Base-by-base conservation (phyloP, 2,329 filamentous ascomycete genomes). In the Diaporthe ampelina region DNA sequence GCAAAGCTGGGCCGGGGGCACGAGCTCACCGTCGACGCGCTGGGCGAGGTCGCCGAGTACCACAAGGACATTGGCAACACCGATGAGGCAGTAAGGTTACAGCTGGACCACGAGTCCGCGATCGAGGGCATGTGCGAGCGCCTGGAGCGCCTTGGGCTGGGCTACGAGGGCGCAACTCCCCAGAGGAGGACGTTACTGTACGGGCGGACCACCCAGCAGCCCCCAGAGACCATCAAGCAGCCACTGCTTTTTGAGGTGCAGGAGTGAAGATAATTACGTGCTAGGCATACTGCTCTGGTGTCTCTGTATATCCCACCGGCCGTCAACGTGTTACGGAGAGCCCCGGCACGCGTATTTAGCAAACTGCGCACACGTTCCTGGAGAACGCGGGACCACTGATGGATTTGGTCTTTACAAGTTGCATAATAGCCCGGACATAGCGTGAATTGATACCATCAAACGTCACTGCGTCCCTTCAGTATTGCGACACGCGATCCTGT, bases 11-110 rank as follows among this genome's bases (percentile, higher is more conserved):
- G 69, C 40, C 43, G n/a, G 43, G 61, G 43, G 26, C 69, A 71
- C 43, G 69, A 71, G 56, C 56, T 71, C 56, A 71, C 69, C 4
- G 69, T 71, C 45, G 69, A 71, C 37, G 69, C 69, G n/a, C 35
- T 71, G 56, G 69, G 69, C 45, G 69, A 71, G 69, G 69, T 61
- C 24, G 32, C 43, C 11, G 50, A 43, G 32, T 71, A 61, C n/a
- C 32, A 59, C 29, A 13, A n/a, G 19, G 32, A 71, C 9, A 21
- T 29, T 0, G 56, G 56, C 6, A 52, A 71, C 13, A 5, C 1
- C 3, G 56, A 61, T 0, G 69, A 35, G 45, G 69, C 69, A 4
- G 40, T 0, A 3, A 19, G 48, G 26, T 19, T 37, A 11, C 32
- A 43, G 3, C 29, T 37, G 24, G 69, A 71, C 26, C 43, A 71